Evolutionary conservation across 345 rosid genomes (phyloP).

Genomic region (Mallotus nudiflorus): DNA sequence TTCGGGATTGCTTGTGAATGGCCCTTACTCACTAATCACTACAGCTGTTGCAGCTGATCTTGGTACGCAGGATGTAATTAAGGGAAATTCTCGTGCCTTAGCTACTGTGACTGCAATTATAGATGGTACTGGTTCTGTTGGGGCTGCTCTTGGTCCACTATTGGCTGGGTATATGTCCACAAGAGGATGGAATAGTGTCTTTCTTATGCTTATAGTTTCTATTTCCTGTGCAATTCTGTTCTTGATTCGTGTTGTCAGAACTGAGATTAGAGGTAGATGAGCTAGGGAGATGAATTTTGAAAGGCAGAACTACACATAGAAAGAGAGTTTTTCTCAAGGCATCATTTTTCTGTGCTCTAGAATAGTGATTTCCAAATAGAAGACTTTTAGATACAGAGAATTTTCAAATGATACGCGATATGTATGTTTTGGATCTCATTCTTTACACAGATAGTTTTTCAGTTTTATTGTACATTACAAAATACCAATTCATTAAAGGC

Average conservation of each 20-base stretch:
- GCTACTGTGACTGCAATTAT: slow-evolving; percentile 92
- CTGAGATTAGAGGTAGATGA: slow-evolving; percentile 50
- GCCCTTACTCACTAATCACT: slow-evolving; percentile 85
- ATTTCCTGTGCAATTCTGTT: slow-evolving; percentile 53
- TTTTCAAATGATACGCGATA: background rate
- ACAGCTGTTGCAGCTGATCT: slow-evolving; percentile 97
- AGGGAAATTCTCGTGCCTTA: slow-evolving; percentile 78
- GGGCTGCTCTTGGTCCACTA: slow-evolving; percentile 87
- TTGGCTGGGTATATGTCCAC: slow-evolving; percentile 84
- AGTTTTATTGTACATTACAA: background rate
- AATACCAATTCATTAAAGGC: background rate
- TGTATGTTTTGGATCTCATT: slow-evolving; percentile 7
- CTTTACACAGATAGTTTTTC: background rate
- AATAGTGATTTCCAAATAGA: background rate
- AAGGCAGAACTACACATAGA: slow-evolving; percentile 18
- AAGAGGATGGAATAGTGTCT: slow-evolving; percentile 84
- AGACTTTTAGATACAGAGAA: slow-evolving; percentile 4
- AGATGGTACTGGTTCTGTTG: slow-evolving; percentile 95
- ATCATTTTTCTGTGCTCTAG: background rate
- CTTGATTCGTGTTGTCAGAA: slow-evolving; percentile 59
- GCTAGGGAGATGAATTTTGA: slow-evolving; percentile 30
- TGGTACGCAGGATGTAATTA: slow-evolving; percentile 72
- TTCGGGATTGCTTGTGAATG: slow-evolving; percentile 81
- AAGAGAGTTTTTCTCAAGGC: background rate
- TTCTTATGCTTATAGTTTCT: slow-evolving; percentile 65